Conservation (phyloP, 106 monocot genomes). For the Dendrobium nobile region DNA sequence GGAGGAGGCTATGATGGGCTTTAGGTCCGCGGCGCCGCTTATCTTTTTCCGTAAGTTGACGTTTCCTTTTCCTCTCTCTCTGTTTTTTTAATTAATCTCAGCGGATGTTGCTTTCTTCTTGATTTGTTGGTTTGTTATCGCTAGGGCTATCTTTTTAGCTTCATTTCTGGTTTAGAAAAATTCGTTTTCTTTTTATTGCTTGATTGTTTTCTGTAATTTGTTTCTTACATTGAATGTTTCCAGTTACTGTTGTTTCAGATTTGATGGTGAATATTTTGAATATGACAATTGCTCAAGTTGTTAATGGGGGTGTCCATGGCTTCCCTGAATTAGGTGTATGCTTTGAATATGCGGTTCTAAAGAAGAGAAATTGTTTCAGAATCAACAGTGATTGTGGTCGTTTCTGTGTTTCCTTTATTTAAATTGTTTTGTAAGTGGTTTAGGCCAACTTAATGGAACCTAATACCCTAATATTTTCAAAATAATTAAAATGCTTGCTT, state of each 20-base stretch:
- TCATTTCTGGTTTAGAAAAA: neutral
- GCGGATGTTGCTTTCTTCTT: neutral
- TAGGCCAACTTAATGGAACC: neutral
- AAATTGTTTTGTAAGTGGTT: neutral
- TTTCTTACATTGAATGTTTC: neutral
- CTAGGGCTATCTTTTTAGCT: neutral
- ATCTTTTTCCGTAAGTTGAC: too few relatives aligned
- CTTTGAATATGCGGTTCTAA: neutral
- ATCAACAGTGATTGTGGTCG: neutral
- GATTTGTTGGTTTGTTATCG: neutral
- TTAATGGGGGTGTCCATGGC: too few relatives aligned
- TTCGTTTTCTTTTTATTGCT: neutral
- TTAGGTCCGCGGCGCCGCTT: too few relatives aligned
- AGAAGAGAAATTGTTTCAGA: neutral
- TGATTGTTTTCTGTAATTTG: neutral
- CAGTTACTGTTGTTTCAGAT: too few relatives aligned
- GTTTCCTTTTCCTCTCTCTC: too few relatives aligned
- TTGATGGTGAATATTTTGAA: too few relatives aligned
- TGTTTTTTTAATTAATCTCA: neutral
- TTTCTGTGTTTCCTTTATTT: neutral
- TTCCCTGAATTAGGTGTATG: too few relatives aligned
- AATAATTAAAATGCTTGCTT: neutral
- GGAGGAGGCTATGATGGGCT: too few relatives aligned
- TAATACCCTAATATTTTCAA: neutral
- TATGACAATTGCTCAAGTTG: too few relatives aligned